Percentiles rank a stretch among this genome's conserved stretches.
phyloP scores from a whole-genome alignment of 768 basidiomycete genomes.

The Mycena belliarum region DNA sequence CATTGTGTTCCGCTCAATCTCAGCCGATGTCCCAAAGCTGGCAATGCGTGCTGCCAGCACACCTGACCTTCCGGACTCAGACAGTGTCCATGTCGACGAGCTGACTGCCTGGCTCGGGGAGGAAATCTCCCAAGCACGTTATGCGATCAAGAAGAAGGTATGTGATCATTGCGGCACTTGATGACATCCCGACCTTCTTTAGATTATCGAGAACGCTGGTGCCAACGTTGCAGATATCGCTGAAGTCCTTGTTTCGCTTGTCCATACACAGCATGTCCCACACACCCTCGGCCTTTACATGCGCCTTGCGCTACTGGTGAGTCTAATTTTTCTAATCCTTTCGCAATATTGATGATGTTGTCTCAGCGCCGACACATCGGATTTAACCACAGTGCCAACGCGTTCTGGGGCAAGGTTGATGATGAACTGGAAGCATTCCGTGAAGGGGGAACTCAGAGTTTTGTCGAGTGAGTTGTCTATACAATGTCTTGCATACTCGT shows the following conservation, averaged over 20 bases:
- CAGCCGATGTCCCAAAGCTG: not conserved
- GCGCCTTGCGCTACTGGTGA: slow-evolving; percentile 3
- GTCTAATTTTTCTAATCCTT: not conserved
- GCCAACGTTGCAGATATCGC: not conserved
- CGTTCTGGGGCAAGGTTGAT: slow-evolving; percentile 3
- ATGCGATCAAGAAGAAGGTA: slow-evolving; percentile 3
- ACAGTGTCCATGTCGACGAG: slow-evolving; percentile 1
- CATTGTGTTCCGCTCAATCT: not conserved
- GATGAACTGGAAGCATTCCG: slow-evolving; percentile 1
- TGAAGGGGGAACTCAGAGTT: not conserved
- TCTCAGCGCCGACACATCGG: not conserved
- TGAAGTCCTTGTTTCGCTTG: not conserved
- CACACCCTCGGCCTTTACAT: slow-evolving; percentile 1
- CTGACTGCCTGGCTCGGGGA: not conserved
- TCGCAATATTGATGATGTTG: not conserved
- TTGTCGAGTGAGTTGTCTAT: not conserved
- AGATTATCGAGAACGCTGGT: not conserved
- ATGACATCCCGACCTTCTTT: not conserved
- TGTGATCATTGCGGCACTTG: not conserved
- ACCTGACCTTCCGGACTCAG: not conserved
- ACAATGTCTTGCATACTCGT: not conserved
- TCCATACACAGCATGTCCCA: slow-evolving; percentile 1
- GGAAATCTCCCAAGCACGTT: slow-evolving; percentile 5
- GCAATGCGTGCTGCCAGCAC: not conserved
- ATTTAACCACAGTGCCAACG: not conserved